phyloP scores from a whole-genome alignment of 768 basidiomycete species.

The Naganishia onofrii region DNA sequence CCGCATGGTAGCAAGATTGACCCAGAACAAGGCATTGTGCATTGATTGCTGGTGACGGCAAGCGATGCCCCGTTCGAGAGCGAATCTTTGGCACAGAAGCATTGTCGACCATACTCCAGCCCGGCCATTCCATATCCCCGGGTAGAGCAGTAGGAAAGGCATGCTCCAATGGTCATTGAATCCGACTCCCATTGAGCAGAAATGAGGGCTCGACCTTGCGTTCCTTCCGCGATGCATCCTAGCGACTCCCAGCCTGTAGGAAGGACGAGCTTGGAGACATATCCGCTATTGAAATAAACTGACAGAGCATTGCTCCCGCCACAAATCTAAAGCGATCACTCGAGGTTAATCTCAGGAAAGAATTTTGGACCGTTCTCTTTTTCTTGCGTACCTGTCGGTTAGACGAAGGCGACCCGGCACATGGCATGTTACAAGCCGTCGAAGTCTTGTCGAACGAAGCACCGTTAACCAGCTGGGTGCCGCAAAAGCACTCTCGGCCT shows the following conservation, averaged over 20 bases:
- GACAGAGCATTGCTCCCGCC: slow-evolving; percentile 61
- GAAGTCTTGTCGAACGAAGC: slow-evolving; percentile 32
- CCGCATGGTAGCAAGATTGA: slow-evolving; percentile 30
- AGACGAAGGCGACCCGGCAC: slow-evolving; percentile 30
- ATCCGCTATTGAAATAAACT: neutral
- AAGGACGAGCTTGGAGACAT: slow-evolving; percentile 15
- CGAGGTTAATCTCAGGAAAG: too few relatives aligned
- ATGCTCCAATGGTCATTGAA: slow-evolving; percentile 62
- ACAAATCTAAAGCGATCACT: slow-evolving; percentile 53
- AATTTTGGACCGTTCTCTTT: too few relatives aligned
- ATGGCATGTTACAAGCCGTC: slow-evolving; percentile 24
- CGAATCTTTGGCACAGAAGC: slow-evolving; percentile 44
- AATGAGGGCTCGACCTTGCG: slow-evolving; percentile 37
- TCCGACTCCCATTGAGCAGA: slow-evolving; percentile 50
- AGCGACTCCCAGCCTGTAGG: slow-evolving; percentile 42
- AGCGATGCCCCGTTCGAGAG: slow-evolving; percentile 38
- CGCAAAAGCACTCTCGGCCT: slow-evolving; percentile 40
- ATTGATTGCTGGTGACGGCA: slow-evolving; percentile 33
- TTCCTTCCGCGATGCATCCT: slow-evolving; percentile 44
- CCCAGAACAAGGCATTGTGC: slow-evolving; percentile 14
- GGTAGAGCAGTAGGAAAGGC: slow-evolving; percentile 61
- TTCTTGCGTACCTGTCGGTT: slow-evolving; percentile 10
- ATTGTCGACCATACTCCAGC: slow-evolving; percentile 40
- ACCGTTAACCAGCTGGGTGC: slow-evolving; percentile 36
- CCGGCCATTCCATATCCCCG: slow-evolving; percentile 61